A percentile compares a stretch with the other conserved stretches of the same genome.
phyloP scores from a whole-genome alignment of 2,329 filamentous ascomycete species.

The Colletotrichum paranaense region DNA sequence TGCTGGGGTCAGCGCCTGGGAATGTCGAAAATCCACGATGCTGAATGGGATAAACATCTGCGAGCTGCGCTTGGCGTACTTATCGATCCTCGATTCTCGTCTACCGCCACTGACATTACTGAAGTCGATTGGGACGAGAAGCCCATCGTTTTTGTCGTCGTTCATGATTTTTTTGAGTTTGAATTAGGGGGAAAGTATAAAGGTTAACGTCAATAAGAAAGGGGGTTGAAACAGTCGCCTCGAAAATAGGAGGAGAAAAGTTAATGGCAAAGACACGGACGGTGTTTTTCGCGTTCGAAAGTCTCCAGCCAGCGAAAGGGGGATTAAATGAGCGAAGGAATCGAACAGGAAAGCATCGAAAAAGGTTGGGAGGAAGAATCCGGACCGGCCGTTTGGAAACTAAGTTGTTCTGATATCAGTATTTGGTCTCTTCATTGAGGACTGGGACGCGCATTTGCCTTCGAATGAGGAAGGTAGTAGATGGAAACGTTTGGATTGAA shows the following conservation, averaged over 20 bases:
- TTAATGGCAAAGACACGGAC: background rate
- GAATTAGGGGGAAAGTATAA: background rate
- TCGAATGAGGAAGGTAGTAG: background rate
- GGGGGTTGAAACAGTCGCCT: background rate
- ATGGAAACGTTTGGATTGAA: background rate
- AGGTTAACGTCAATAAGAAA: background rate
- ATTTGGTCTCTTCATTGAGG: background rate
- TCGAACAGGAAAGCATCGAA: background rate
- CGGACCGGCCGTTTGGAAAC: background rate
- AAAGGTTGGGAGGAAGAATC: background rate
- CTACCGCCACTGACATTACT: background rate
- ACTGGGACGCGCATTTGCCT: background rate
- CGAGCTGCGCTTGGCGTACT: constrained; percentile 17
- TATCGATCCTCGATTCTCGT: constrained; percentile 8
- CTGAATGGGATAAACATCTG: constrained; percentile 13
- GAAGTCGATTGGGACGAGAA: background rate
- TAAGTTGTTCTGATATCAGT: background rate
- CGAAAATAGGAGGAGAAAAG: background rate
- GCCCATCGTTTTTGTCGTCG: background rate
- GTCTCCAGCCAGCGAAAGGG: background rate
- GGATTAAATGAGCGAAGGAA: background rate
- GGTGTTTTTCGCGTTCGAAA: background rate
- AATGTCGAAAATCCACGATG: constrained; percentile 1
- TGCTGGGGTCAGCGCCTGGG: background rate
- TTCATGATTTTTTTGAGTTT: background rate